Percentiles rank a stretch among this genome's conserved stretches.
Conservation (phyloP, 169 alveolate genomes). For the Haemoproteus tartakovskyi region DNA sequence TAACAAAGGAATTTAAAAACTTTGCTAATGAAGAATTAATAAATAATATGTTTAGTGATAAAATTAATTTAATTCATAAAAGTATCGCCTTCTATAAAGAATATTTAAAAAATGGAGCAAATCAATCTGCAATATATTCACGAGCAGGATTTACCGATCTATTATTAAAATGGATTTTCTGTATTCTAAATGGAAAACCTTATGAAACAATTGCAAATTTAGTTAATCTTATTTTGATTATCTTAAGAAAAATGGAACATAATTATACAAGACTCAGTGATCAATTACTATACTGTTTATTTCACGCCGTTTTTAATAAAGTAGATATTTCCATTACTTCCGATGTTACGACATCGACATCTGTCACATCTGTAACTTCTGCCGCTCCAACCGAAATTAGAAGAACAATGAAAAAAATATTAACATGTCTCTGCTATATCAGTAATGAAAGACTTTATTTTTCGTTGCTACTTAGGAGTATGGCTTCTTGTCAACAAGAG, state of each 20-base stretch:
- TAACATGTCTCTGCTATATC: slow-evolving; percentile 34
- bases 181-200: slow-evolving; percentile 11
- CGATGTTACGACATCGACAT: no score
- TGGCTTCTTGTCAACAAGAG: slow-evolving; percentile 26
- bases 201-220: slow-evolving; percentile 11
- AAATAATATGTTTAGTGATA: slow-evolving; percentile 28
- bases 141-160: slow-evolving; percentile 33
- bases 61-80: slow-evolving; percentile 23
- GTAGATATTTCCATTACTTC: slow-evolving; percentile 3
- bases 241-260: slow-evolving; percentile 48
- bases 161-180: slow-evolving; percentile 42
- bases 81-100: slow-evolving; percentile 46
- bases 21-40: slow-evolving; percentile 16
- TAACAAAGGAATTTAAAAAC: slow-evolving; percentile 42
- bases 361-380: no score
- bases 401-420: slow-evolving; percentile 44
- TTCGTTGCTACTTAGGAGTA: slow-evolving; percentile 14
- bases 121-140: slow-evolving; percentile 47
- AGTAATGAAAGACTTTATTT: slow-evolving; percentile 35
- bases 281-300: slow-evolving; percentile 13
- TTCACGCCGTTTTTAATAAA: slow-evolving; percentile 26
- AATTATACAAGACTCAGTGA: slow-evolving; percentile 35
- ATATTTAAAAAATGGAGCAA: slow-evolving; percentile 26
- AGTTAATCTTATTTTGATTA: slow-evolving; percentile 13
- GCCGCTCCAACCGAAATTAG: no score